Conservation (phyloP, 78 protist species). For the Polysphondylium violaceum region DNA sequence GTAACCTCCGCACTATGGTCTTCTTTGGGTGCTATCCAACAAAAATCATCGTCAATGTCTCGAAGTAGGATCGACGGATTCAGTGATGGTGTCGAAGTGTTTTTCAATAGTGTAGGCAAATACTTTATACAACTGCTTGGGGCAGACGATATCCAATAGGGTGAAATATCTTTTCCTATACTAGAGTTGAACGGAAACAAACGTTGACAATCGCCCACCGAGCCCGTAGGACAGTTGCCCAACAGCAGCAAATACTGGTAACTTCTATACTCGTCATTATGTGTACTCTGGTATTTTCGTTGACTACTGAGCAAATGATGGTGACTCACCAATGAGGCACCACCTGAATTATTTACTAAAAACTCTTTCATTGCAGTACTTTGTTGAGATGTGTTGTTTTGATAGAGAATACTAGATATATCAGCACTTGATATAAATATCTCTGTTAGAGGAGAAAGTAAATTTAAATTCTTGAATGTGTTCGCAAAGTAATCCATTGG, state of each 20-base stretch:
- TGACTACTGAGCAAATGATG: conserved; percentile 17
- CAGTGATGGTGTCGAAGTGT: not conserved
- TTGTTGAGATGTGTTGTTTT: conserved; percentile 22
- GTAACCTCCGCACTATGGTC: conserved; percentile 7
- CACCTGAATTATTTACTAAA: not conserved
- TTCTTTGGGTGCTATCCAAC: conserved; percentile 51
- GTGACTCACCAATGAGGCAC: not conserved
- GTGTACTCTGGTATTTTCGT: conserved; percentile 37
- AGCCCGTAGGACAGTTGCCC: conserved; percentile 28
- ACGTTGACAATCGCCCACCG: not conserved
- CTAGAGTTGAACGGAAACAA: conserved; percentile 41
- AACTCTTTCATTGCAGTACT: conserved; percentile 39
- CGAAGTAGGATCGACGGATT: conserved; percentile 36
- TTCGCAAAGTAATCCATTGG: conserved; percentile 8
- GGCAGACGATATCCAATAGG: conserved; percentile 29
- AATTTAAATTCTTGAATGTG: conserved; percentile 20
- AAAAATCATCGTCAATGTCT: conserved; percentile 77
- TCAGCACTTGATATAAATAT: conserved; percentile 48
- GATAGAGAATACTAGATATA: conserved; percentile 44
- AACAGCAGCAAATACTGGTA: conserved; percentile 39
- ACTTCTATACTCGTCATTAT: conserved; percentile 63
- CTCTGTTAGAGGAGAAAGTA: conserved; percentile 31
- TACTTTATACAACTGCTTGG: conserved; percentile 27
- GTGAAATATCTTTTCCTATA: conserved; percentile 34
- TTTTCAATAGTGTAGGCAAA: conserved; percentile 16